These are phyloP conservation scores for Puya raimondii DNA, from an alignment of 176 grass and related monocot species.

Conservation along the genomic window DNA sequence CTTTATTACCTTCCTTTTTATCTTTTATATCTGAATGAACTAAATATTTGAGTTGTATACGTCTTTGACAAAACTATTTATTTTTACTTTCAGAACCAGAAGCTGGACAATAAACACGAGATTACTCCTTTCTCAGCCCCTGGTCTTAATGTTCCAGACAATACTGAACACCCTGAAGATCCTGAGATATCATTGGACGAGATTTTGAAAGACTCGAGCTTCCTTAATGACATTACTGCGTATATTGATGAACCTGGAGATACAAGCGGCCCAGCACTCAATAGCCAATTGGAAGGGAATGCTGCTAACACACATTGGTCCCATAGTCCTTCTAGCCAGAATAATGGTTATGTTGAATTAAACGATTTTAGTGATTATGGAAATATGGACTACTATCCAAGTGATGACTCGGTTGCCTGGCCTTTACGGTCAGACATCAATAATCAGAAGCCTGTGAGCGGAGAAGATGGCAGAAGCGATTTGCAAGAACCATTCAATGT, in stretches of 20 bases:
- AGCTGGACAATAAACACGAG: constrained; percentile 22
- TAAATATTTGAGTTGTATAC: constrained; percentile 3
- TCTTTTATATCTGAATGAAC: constrained; percentile 8
- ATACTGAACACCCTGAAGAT: constrained; percentile 31
- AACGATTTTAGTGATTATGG: constrained; percentile 56
- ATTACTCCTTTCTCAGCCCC: constrained; percentile 23
- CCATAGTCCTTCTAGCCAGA: constrained; percentile 25
- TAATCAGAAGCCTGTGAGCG: constrained; percentile 35
- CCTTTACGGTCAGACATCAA: constrained; percentile 36
- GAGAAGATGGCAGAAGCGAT: constrained; percentile 3
- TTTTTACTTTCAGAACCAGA: constrained; percentile 27
- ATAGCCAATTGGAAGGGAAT: constrained; percentile 23
- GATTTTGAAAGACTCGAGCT: constrained; percentile 43
- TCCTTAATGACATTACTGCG: constrained; percentile 32
- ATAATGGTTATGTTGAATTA: constrained; percentile 61
- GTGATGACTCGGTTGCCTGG: constrained; percentile 29
- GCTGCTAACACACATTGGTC: constrained; percentile 16
- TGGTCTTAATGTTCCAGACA: constrained; percentile 27
- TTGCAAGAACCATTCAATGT: constrained; percentile 30
- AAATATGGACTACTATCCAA: constrained; percentile 24
- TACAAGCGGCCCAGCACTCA: constrained; percentile 14
- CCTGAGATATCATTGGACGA: constrained; percentile 41
- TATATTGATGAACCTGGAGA: constrained; percentile 26
- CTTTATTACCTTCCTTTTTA: not conserved
- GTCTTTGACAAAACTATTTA: constrained; percentile 3